Evolutionary conservation across 768 basidiomycete genomes (phyloP), one percentile per base, ranked within the genome.

Genomic region (Hydnomerulius pinastri): DNA sequence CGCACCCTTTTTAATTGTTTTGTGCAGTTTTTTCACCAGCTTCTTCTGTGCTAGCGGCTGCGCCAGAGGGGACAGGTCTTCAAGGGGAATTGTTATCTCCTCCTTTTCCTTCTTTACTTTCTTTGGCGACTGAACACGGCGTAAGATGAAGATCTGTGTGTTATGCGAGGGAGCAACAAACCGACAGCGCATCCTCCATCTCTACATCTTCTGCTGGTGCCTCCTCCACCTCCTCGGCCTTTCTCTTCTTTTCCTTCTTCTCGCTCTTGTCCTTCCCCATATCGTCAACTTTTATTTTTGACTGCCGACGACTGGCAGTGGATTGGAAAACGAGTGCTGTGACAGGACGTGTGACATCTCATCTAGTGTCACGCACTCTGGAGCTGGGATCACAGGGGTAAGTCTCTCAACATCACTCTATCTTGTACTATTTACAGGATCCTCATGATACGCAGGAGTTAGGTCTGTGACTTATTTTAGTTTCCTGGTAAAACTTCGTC

Each of bases 31-130:
- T 73, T 97, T 98, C 35, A 87, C 72, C 24, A 98, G 79, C 73
- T 98, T 99, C 76, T 86, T 91, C 68, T 87, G 85, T 18, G 97
- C 97, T 30, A 99, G 76, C 6, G 97, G 97, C 57, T 86, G 85
- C 6, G 97, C 97, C 47, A 99, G 82, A n/a, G 95, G 93, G 5
- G 92, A 92, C 29, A 98, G 79, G 56, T 94, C 91, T 57, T 90
- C 91, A 1, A 86, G 54, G 2, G 87, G 78, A 35, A 93, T 82
- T 15, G 76, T 68, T 47, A 87, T 73, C 50, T 86, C 86, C 33
- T 63, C 63, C 66, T 78, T 86, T 52, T 80, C 81, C 56, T 81
- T 83, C 66, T 80, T 86, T 23, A 66, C 61, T 67, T 87, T 89
- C 72, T 87, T 89, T 51, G 69, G 55, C 2, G 70, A 65, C 70